phyloP scores from a whole-genome alignment of 2,329 filamentous ascomycete species.

The Diplodia corticola region DNA sequence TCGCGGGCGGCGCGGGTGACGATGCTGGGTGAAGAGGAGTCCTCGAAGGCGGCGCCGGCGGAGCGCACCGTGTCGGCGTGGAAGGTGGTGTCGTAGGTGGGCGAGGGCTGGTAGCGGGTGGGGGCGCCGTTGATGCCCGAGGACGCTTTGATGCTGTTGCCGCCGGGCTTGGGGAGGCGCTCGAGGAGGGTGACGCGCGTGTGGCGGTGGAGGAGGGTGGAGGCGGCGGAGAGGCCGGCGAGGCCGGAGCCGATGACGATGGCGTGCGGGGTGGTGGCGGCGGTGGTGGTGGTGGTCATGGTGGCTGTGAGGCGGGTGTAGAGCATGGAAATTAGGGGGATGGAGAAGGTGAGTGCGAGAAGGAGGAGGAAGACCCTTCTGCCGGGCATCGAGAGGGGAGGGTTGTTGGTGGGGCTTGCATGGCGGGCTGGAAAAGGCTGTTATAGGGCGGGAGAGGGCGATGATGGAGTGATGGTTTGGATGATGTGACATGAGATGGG shows the following conservation, averaged over 20 bases:
- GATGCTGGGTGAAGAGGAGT: no score
- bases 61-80: conserved; percentile 59
- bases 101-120: conserved; percentile 57
- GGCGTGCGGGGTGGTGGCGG: conserved; percentile 36
- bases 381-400: not conserved
- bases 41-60: conserved; percentile 46
- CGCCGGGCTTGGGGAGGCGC: conserved; percentile 59
- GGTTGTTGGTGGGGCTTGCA: not conserved
- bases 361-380: conserved; percentile 2
- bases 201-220: conserved; percentile 55
- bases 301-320: not conserved
- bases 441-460: not conserved
- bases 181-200: conserved; percentile 61
- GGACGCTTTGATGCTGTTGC: conserved; percentile 67
- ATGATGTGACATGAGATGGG: not conserved
- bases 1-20: conserved; percentile 35
- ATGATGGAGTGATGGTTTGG: not conserved
- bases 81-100: conserved; percentile 46
- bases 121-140: conserved; percentile 66
- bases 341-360: conserved; percentile 2
- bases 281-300: not conserved
- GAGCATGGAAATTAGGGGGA: conserved; percentile 14
- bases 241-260: conserved; percentile 67
- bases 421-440: not conserved
- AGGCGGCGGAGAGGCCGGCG: conserved; percentile 59